Percentiles rank a stretch among this genome's conserved stretches.
phyloP scores from a whole-genome alignment of 768 basidiomycete genomes.

The Calocera viscosa region DNA sequence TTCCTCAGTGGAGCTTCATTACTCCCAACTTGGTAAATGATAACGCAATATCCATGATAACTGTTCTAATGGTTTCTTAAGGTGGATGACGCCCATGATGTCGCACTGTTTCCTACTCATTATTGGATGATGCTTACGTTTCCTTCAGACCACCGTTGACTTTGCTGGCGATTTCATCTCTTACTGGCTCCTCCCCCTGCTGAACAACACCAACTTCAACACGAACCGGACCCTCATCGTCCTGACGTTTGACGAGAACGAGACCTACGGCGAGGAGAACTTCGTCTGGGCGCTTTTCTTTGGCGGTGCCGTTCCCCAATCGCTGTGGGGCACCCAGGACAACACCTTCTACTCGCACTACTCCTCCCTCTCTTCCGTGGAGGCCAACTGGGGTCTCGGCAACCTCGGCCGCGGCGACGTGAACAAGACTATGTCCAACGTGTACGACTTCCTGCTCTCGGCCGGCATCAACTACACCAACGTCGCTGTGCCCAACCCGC shows the following conservation, averaged over 20 bases:
- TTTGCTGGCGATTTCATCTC: slow-evolving; percentile 37
- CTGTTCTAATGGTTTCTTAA: too few species aligned
- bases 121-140: too few species aligned
- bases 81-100: too few species aligned
- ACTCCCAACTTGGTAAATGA: slow-evolving; percentile 54
- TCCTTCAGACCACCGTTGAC: slow-evolving; percentile 44
- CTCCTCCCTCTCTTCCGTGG: slow-evolving; percentile 41
- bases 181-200: slow-evolving; percentile 42
- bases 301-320: slow-evolving; percentile 36
- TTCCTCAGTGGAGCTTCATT: slow-evolving; percentile 51
- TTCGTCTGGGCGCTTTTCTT: slow-evolving; percentile 33
- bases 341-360: slow-evolving; percentile 49
- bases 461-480: slow-evolving; percentile 15
- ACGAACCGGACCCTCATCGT: slow-evolving; percentile 40
- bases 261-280: slow-evolving; percentile 29
- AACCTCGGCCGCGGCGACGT: slow-evolving; percentile 17
- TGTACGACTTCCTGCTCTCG: background rate
- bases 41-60: too few species aligned
- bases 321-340: slow-evolving; percentile 37
- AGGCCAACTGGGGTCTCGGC: slow-evolving; percentile 50
- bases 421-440: slow-evolving; percentile 11
- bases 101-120: too few species aligned
- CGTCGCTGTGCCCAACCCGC: slow-evolving; percentile 10
- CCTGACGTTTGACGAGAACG: slow-evolving; percentile 52
- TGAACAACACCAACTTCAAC: slow-evolving; percentile 43